Evolutionary conservation across 441 rosid species (phyloP).

Genomic region (Macaranga tanarius): DNA sequence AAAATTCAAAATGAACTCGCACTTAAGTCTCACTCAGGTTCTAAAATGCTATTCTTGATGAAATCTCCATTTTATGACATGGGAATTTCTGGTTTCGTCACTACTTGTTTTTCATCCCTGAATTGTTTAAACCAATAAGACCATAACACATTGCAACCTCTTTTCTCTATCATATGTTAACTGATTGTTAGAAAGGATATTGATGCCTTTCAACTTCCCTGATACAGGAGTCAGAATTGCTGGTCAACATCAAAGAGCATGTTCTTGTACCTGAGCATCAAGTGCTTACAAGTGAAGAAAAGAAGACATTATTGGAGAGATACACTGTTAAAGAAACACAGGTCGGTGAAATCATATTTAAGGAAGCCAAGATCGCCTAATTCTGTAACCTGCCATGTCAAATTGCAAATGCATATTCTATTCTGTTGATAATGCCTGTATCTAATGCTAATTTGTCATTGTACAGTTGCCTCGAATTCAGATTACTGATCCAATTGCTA

Average conservation of each 20-base stretch:
- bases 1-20: no score
- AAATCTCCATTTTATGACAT: no score
- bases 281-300: conserved; percentile 75
- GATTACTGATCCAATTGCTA: conserved; percentile 84
- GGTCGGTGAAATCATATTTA: conserved; percentile 38
- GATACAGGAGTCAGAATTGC: conserved; percentile 77
- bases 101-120: no score
- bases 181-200: conserved; percentile 6
- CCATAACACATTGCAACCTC: background rate
- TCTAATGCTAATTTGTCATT: conserved; percentile 12
- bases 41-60: no score
- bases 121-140: background rate
- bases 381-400: background rate
- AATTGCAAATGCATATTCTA: background rate
- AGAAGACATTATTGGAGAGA: conserved; percentile 81
- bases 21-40: no score
- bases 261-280: conserved; percentile 95
- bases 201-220: conserved; percentile 16
- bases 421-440: background rate
- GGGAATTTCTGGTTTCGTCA: no score
- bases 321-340: conserved; percentile 96
- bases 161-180: background rate
- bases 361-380: background rate
- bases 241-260: conserved; percentile 84
- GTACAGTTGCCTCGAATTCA: conserved; percentile 88